Evolutionary conservation across 163 green algal genomes (phyloP), one percentile per base, ranked within the genome.

Genomic region (Scenedesmus sp.): DNA sequence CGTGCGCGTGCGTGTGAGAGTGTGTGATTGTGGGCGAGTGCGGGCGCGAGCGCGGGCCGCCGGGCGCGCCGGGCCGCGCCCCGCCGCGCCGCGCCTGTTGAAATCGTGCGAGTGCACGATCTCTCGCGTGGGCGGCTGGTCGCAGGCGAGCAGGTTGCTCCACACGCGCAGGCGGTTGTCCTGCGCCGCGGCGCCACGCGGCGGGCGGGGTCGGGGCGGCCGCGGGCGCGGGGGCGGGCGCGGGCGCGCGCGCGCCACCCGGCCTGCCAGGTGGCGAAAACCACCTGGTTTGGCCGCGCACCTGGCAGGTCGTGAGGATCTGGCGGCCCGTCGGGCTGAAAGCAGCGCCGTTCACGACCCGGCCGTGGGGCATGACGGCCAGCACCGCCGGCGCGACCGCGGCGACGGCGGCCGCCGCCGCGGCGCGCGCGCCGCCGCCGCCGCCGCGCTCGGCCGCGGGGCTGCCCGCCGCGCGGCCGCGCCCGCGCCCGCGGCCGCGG

Each of bases 101-200:
- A 96, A 97, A 83, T 96, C 93, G 67, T 97, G 93, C 54, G 75
- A 89, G 88, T 98, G 94, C 29, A 98, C 94, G 47, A 98, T 94
- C 70, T 95, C 88, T 0, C 90, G 75, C 74, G 87, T 85, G 0
- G 87, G 51, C 17, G 78, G 66, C 20, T 26, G 44, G 17, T 67
- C 33, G 24, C 65, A 66, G 20, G 24, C 39, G 22, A 88, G 81
- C 39, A 91, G 45, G 51, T 92, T 85, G 84, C 97, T 92, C 90
- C 90, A 98, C 53, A 98, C 88, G 0, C 92, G 86, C 70, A 98
- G 75, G 24, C 92, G 80, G 84, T 97, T 97, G 80, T 95, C 88
- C 83, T n/a, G n/a, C n/a, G n/a, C n/a, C n/a, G n/a, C n/a, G n/a
- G n/a, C n/a, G n/a, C n/a, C n/a, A n/a, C n/a, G n/a, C n/a, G n/a